Evolutionary conservation across 2,329 filamentous ascomycete species (phyloP), one percentile per base, ranked within the genome.

Genomic region (Lasiodiplodia sp.): DNA sequence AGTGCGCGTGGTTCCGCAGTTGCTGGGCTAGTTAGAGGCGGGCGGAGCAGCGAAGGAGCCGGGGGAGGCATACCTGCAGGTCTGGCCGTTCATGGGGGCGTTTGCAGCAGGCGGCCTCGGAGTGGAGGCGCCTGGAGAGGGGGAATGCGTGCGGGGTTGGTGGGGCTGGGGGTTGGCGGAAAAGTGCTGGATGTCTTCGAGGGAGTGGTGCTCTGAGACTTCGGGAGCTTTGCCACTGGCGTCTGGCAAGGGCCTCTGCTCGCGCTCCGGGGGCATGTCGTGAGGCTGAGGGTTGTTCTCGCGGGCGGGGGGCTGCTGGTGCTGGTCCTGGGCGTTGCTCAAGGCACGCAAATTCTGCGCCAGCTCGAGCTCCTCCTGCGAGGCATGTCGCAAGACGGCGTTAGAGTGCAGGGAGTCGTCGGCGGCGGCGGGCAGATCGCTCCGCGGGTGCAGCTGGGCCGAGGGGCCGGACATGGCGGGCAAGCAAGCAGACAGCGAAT

Each of bases 1-100:
- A 57, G 96, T 99, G 78, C 92, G 90, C 65, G 94, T 97, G 18
- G 96, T 98, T 69, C 91, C 91, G 78, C 96, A 99, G 81, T 99
- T 99, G 78, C 96, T 99, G 72, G 66, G 70, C 62, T 53, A 7
- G 56, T 68, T 34, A 68, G 56, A n/a, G 49, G 31, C 3, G 8
- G 31, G 56, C 34, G 14, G 37, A n/a, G 34, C 18, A 14, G 4
- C 28, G 7, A 23, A 14, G 38, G 25, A 52, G 53, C 12, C 23
- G 44, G 28, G 49, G 28, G 31, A 66, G 58, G 75, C 86, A 75
- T 82, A 92, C 91, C 90, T 92, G 88, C 91, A 93, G 56, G 91
- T 82, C 77, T 92, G 91, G 2, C 89, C 90, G 62, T 82, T 83
- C 53, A 89, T 76, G 40, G 81, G 77, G 63, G 78, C 76, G 71